phyloP scores from a whole-genome alignment of 2,329 filamentous ascomycete genomes.

The Coniochaeta ligniaria region DNA sequence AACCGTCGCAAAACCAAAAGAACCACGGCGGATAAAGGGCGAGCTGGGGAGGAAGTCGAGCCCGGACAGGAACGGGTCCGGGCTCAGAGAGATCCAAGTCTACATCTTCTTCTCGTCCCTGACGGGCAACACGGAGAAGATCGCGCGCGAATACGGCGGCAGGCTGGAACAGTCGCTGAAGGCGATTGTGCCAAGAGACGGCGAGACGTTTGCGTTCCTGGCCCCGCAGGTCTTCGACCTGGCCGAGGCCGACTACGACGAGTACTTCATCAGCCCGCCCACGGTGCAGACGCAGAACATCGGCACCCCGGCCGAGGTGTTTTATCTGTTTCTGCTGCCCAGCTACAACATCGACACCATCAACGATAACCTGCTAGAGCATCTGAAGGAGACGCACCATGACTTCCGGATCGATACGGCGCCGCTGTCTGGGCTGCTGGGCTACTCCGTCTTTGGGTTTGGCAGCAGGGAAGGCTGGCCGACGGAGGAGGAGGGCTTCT shows the following conservation, averaged over 20 bases:
- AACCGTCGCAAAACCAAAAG: slow-evolving; percentile 1
- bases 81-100: slow-evolving; percentile 50
- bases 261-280: slow-evolving; percentile 78
- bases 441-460: slow-evolving; percentile 91
- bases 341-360: slow-evolving; percentile 95
- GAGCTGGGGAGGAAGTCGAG: slow-evolving; percentile 24
- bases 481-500: slow-evolving; percentile 83
- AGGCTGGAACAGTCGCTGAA: slow-evolving; percentile 45
- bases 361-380: slow-evolving; percentile 78
- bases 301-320: slow-evolving; percentile 45
- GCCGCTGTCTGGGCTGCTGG: slow-evolving; percentile 66
- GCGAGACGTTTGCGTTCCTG: slow-evolving; percentile 31
- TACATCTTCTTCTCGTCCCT: slow-evolving; percentile 87
- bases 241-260: slow-evolving; percentile 83
- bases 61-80: slow-evolving; percentile 15
- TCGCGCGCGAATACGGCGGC: slow-evolving; percentile 57
- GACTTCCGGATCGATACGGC: slow-evolving; percentile 95
- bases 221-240: slow-evolving; percentile 67
- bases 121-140: slow-evolving; percentile 73
- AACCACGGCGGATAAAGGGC: slow-evolving; percentile 38
- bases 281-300: slow-evolving; percentile 41
- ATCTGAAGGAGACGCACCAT: slow-evolving; percentile 87
- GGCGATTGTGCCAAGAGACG: slow-evolving; percentile 27
- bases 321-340: slow-evolving; percentile 81
- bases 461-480: slow-evolving; percentile 91